phyloP scores from a whole-genome alignment of 2,329 filamentous ascomycete genomes.

The Samsoniella hepiali region DNA sequence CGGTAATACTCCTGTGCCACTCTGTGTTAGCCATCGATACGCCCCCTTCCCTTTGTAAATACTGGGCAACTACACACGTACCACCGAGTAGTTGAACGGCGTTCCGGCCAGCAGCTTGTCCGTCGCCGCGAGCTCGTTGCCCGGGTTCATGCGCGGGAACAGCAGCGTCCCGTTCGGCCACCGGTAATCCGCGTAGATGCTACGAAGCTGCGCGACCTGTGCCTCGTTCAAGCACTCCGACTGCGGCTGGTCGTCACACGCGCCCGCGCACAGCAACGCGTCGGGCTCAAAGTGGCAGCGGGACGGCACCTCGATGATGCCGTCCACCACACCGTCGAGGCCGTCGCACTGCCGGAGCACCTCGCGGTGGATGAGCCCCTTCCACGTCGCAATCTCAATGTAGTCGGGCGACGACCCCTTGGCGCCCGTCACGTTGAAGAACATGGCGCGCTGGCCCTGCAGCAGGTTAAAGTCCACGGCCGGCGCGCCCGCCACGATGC shows the following conservation, averaged over 20 bases:
- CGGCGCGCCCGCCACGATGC: constrained; percentile 48
- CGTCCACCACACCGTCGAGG: constrained; percentile 47
- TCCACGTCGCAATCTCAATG: constrained; percentile 26
- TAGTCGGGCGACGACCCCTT: constrained; percentile 29
- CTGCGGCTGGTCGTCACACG: not conserved
- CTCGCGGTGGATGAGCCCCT: constrained; percentile 23
- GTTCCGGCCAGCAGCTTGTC: constrained; percentile 37
- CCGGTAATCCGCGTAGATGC: constrained; percentile 31
- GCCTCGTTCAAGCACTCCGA: constrained; percentile 39
- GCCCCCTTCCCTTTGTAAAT: too few species aligned
- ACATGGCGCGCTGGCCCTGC: constrained; percentile 40
- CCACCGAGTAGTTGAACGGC: constrained; percentile 25
- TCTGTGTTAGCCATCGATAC: too few species aligned
- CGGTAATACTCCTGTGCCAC: constrained; percentile 31
- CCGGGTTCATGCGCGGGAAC: constrained; percentile 45
- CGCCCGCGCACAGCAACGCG: constrained; percentile 40
- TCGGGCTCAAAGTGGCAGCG: constrained; percentile 43
- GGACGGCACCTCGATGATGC: constrained; percentile 44
- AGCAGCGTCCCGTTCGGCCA: constrained; percentile 35
- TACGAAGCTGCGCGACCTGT: constrained; percentile 37
- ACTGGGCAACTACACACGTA: not conserved
- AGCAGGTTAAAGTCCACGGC: constrained; percentile 38
- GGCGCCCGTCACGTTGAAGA: constrained; percentile 38
- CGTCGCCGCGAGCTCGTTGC: constrained; percentile 45
- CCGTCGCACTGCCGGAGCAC: constrained; percentile 45